Evolutionary conservation across 1,284 basidiomycete species (phyloP).

Genomic region (Athelia psychrophila): DNA sequence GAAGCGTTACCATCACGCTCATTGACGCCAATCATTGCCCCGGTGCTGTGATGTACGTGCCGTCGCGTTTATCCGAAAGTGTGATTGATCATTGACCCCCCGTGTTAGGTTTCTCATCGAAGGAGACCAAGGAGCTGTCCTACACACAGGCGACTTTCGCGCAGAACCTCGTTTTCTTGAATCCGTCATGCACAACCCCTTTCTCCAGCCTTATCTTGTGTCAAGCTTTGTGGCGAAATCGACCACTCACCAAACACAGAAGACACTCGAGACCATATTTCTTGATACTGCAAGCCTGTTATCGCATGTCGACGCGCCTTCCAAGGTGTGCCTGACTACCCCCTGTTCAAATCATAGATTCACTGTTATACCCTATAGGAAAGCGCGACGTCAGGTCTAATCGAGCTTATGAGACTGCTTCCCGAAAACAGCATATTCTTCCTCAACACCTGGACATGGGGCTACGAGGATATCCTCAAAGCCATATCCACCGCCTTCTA

Average conservation of each 20-base stretch:
- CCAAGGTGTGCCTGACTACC: slow-evolving; percentile 51
- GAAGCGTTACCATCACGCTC: slow-evolving; percentile 71
- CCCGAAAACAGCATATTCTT: slow-evolving; percentile 76
- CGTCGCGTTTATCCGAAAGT: too few relatives aligned
- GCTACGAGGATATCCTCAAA: slow-evolving; percentile 85
- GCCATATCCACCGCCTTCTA: slow-evolving; percentile 65
- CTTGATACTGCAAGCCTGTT: slow-evolving; percentile 80
- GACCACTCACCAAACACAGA: too few relatives aligned
- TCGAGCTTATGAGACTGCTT: slow-evolving; percentile 67
- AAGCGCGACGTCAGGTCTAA: slow-evolving; percentile 62
- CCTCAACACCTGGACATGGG: slow-evolving; percentile 93
- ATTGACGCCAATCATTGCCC: slow-evolving; percentile 95
- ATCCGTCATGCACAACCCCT: slow-evolving; percentile 62
- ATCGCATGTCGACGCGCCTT: slow-evolving; percentile 59
- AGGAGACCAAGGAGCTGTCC: slow-evolving; percentile 64
- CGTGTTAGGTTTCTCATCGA: slow-evolving; percentile 87
- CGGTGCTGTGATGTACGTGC: slow-evolving; percentile 82
- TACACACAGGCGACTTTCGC: slow-evolving; percentile 93
- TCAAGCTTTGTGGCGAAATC: too few relatives aligned
- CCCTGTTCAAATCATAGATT: not conserved
- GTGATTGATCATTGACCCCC: not conserved
- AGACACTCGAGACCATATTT: slow-evolving; percentile 77
- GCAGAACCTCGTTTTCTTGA: slow-evolving; percentile 81
- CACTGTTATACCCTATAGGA: slow-evolving; percentile 37
- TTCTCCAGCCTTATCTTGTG: slow-evolving; percentile 66